These are phyloP conservation scores for Colletotrichum simmondsii DNA, from an alignment of 2,329 filamentous ascomycete species.

Conservation along the genomic window DNA sequence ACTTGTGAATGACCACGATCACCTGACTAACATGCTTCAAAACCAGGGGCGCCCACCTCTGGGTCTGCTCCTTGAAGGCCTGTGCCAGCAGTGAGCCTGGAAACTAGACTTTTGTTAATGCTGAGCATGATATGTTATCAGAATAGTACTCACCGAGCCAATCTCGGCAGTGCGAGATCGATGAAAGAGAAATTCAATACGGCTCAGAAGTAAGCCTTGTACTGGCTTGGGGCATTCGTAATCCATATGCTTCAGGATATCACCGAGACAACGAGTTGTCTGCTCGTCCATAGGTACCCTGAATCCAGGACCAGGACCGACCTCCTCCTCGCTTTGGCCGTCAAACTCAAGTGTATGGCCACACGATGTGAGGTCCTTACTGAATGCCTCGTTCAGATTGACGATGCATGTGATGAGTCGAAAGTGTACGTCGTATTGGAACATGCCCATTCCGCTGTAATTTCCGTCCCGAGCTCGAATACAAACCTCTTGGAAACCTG, in stretches of 20 bases:
- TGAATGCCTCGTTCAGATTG: constrained; percentile 50
- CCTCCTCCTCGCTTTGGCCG: background rate
- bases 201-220: constrained; percentile 47
- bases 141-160: constrained; percentile 52
- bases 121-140: background rate
- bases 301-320: background rate
- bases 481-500: constrained; percentile 43
- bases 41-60: constrained; percentile 62
- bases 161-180: constrained; percentile 63
- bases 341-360: constrained; percentile 37
- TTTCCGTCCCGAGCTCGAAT: constrained; percentile 46
- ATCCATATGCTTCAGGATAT: constrained; percentile 41
- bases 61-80: constrained; percentile 63
- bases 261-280: constrained; percentile 38
- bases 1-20: constrained; percentile 63
- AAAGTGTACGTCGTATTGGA: constrained; percentile 39
- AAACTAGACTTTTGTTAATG: constrained; percentile 42
- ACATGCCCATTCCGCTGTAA: constrained; percentile 46
- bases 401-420: constrained; percentile 52
- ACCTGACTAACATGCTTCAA: constrained; percentile 61
- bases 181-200: constrained; percentile 42
- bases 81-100: constrained; percentile 51
- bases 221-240: constrained; percentile 34
- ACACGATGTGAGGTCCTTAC: constrained; percentile 37
- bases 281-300: constrained; percentile 6